These are phyloP conservation scores for Nepenthes mirabilis DNA, from an alignment of 148 eudicot species.

Conservation along the genomic window DNA sequence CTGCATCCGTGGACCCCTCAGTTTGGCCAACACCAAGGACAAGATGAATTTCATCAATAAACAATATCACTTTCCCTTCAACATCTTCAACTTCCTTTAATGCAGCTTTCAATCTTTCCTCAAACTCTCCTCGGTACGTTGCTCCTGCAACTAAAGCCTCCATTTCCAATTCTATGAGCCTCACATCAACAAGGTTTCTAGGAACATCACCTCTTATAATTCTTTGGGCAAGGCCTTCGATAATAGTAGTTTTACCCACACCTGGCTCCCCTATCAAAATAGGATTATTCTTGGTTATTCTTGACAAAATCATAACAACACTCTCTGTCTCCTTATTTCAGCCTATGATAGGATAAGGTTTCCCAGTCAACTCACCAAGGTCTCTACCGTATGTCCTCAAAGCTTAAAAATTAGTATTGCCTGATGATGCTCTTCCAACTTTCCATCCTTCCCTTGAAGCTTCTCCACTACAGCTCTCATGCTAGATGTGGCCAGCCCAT, in stretches of 20 bases:
- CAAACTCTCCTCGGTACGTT: conserved; percentile 73
- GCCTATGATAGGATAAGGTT: conserved; percentile 84
- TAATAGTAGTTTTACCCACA: conserved; percentile 82
- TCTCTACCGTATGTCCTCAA: conserved; percentile 73
- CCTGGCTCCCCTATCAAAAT: conserved; percentile 87
- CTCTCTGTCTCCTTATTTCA: conserved; percentile 81
- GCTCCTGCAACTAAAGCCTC: conserved; percentile 83
- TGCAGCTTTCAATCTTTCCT: conserved; percentile 67
- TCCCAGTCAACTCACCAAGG: conserved; percentile 75
- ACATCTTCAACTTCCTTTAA: conserved; percentile 83
- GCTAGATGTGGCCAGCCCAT: conserved; percentile 35
- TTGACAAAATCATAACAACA: conserved; percentile 57
- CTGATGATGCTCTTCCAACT: conserved; percentile 70
- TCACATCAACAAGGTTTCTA: conserved; percentile 54
- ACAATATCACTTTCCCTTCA: conserved; percentile 74
- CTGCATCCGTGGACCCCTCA: conserved; percentile 91
- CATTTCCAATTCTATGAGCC: conserved; percentile 79
- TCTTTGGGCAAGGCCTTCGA: conserved; percentile 83
- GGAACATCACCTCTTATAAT: conserved; percentile 85
- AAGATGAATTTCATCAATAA: conserved; percentile 77
- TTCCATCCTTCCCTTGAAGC: conserved; percentile 59
- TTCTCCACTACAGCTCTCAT: conserved; percentile 63
- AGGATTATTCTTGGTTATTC: conserved; percentile 86
- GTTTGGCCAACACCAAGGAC: conserved; percentile 87
- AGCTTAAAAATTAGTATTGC: conserved; percentile 56